Evolutionary conservation across 1,284 basidiomycete genomes (phyloP).

Genomic region (Puccinia horiana): DNA sequence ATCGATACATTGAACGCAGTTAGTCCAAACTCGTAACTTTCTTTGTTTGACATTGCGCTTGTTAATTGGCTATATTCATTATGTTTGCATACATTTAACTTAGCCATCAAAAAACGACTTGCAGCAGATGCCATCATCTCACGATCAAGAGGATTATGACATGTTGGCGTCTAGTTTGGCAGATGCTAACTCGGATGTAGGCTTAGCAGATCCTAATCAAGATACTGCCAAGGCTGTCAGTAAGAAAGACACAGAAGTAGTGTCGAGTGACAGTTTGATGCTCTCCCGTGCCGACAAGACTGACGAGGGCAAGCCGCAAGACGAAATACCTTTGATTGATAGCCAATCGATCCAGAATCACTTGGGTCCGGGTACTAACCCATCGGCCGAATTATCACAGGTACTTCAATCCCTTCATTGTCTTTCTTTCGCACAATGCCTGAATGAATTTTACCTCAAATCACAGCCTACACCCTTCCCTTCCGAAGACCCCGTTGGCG

Average conservation of each 20-base stretch:
- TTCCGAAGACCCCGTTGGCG: not conserved
- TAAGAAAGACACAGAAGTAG: not conserved
- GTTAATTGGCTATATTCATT: not conserved
- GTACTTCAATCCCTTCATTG: not conserved
- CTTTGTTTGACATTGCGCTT: not conserved
- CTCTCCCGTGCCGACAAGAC: not conserved
- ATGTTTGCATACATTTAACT: not conserved
- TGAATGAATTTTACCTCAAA: not conserved
- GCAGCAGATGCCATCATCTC: conserved; percentile 3
- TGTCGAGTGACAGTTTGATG: not conserved
- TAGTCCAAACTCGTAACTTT: not conserved
- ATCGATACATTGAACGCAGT: not conserved
- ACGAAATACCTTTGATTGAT: not conserved
- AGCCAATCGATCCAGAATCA: not conserved
- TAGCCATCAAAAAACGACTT: not conserved
- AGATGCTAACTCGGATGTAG: conserved; percentile 27
- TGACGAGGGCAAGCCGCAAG: not conserved
- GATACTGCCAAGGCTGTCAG: not conserved
- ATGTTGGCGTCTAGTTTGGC: conserved; percentile 39
- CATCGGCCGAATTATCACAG: not conserved
- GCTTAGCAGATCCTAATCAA: not conserved
- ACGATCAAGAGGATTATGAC: conserved; percentile 40
- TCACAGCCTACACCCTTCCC: not conserved
- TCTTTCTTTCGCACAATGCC: not conserved
- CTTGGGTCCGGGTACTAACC: not conserved